Evolutionary conservation across 1,139 yeast species (phyloP).

Genomic region (Suhomyces coccinellae): DNA sequence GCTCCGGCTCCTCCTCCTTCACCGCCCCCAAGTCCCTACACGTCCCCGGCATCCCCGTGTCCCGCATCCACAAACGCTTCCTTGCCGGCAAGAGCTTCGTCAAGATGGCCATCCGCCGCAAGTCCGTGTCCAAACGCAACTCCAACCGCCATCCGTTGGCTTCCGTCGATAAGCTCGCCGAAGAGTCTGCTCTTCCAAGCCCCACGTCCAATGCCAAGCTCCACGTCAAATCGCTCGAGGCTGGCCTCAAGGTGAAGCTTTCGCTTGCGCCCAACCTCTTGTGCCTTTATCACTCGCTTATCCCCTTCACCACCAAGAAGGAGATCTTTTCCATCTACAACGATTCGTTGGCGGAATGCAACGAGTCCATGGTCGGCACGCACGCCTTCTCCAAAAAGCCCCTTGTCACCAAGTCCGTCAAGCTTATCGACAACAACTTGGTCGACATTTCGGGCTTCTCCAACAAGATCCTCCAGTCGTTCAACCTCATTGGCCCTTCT

Average conservation of each 20-base stretch:
- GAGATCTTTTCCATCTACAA: conserved; percentile 14
- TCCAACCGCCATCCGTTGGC: conserved; percentile 4
- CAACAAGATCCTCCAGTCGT: conserved; percentile 36
- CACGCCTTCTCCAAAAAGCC: conserved; percentile 18
- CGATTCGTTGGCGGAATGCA: conserved; percentile 1
- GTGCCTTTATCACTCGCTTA: conserved; percentile 44
- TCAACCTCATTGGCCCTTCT: conserved; percentile 18
- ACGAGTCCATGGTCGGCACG: conserved; percentile 5
- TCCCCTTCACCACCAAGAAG: conserved; percentile 32
- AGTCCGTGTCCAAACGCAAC: conserved; percentile 26
- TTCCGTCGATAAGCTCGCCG: background rate
- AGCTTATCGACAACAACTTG: conserved; percentile 39
- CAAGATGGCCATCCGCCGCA: conserved; percentile 43
- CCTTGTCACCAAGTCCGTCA: conserved; percentile 26
- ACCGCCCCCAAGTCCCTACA: background rate
- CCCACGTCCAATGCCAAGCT: conserved; percentile 28
- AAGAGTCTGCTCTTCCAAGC: background rate
- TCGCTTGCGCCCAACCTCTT: conserved; percentile 47
- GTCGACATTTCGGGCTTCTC: conserved; percentile 29
- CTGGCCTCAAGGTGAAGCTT: conserved; percentile 51
- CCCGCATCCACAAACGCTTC: conserved; percentile 26
- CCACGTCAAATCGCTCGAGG: conserved; percentile 54
- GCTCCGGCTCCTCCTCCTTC: background rate
- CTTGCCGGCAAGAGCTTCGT: conserved; percentile 29
- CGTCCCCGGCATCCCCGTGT: conserved; percentile 19